Percentiles rank a stretch among this genome's conserved stretches.
Evolutionary conservation across 148 eudicot genomes (phyloP).

Genomic region (Camellia lanceoleosa): DNA sequence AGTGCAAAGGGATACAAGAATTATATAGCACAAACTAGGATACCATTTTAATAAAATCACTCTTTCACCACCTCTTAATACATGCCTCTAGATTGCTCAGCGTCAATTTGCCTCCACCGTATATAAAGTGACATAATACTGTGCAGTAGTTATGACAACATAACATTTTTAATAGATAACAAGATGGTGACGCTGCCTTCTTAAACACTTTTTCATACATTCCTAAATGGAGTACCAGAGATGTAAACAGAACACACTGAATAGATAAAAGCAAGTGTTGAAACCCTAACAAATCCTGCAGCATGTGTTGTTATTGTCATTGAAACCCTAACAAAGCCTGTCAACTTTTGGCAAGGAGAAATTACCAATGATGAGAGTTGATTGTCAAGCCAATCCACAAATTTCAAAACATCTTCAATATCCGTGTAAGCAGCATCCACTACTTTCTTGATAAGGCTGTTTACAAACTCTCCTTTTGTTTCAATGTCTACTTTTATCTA

Average conservation of each 20-base stretch:
- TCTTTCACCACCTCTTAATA: not conserved
- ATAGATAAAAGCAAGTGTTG: too few species aligned
- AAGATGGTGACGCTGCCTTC: not conserved
- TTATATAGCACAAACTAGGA: not conserved
- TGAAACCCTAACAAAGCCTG: too few species aligned
- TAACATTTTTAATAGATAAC: not conserved
- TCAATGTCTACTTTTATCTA: slow-evolving; percentile 31
- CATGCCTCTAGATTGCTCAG: not conserved
- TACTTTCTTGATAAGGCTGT: slow-evolving; percentile 26
- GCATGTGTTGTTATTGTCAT: too few species aligned
- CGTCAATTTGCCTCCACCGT: not conserved
- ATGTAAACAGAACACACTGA: not conserved
- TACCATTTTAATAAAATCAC: not conserved
- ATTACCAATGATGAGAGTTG: slow-evolving; percentile 30
- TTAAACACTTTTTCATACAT: not conserved
- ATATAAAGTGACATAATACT: not conserved
- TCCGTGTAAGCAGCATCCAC: slow-evolving; percentile 24
- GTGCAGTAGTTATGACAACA: not conserved
- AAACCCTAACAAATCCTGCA: too few species aligned
- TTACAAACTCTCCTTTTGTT: slow-evolving; percentile 26
- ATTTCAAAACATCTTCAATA: slow-evolving; percentile 27
- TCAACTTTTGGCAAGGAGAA: not conserved
- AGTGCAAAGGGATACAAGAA: not conserved
- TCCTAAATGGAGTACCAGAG: not conserved
- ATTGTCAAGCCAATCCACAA: slow-evolving; percentile 32